Conservation (phyloP, 106 monocot species). For the Alisma plantagoaquatica region DNA sequence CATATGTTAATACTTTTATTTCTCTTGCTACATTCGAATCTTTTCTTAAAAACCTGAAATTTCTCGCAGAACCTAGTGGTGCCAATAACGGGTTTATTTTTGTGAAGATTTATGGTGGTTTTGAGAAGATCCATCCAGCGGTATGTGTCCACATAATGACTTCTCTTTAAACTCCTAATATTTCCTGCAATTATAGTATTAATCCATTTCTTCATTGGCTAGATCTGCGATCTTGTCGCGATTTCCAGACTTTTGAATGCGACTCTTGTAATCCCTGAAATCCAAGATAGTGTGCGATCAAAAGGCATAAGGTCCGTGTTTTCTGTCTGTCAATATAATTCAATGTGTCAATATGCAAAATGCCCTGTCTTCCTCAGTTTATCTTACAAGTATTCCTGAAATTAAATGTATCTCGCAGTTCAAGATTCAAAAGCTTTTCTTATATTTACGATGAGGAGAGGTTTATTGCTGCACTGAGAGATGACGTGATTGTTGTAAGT, state of each 20-base stretch:
- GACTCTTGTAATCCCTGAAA: conserved; percentile 80
- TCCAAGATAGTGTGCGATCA: conserved; percentile 65
- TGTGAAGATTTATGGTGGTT: conserved; percentile 83
- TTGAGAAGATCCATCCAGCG: conserved; percentile 73
- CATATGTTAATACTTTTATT: too few relatives aligned
- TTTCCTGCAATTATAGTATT: too few relatives aligned
- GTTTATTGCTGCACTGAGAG: conserved; percentile 69
- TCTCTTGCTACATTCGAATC: too few relatives aligned
- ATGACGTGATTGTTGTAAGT: conserved; percentile 58
- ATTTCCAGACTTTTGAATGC: conserved; percentile 80
- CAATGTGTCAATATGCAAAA: too few relatives aligned
- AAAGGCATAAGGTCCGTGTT: conserved; percentile 94
- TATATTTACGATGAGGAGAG: conserved; percentile 80
- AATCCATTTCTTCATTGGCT: too few relatives aligned
- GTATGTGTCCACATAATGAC: conserved; percentile 48
- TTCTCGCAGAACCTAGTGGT: conserved; percentile 36
- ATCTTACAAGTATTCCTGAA: too few relatives aligned
- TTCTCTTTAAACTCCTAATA: too few relatives aligned
- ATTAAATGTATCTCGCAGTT: conserved; percentile 52
- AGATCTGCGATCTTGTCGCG: conserved; percentile 90
- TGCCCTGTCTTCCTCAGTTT: too few relatives aligned
- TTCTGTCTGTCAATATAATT: too few relatives aligned
- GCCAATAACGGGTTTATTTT: conserved; percentile 65
- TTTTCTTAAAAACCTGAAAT: too few relatives aligned
- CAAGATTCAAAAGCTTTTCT: conserved; percentile 82